Percentiles rank a stretch among this genome's conserved stretches.
phyloP scores from a whole-genome alignment of 2,329 filamentous ascomycete species.

The Phaeosphaeria sp. region DNA sequence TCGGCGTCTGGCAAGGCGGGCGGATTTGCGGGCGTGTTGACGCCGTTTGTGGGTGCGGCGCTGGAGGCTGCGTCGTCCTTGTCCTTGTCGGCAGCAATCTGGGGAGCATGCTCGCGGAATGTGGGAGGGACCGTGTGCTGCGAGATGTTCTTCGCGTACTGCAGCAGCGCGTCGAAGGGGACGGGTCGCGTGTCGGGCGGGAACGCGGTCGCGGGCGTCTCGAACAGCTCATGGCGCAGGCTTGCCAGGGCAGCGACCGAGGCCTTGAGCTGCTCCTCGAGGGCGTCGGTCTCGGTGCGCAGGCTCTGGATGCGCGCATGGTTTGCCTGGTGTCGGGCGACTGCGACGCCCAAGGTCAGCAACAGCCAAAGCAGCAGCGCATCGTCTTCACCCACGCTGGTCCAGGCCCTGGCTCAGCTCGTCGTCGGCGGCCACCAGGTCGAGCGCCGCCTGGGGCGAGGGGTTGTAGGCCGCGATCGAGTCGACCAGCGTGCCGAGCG shows the following conservation, averaged over 20 bases:
- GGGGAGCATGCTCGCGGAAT: constrained; percentile 41
- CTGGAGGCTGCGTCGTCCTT: constrained; percentile 29
- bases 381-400: constrained; percentile 58
- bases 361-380: not conserved
- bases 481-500: constrained; percentile 73
- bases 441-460: constrained; percentile 69
- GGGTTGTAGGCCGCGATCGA: constrained; percentile 85
- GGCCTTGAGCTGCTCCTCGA: constrained; percentile 76
- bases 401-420: constrained; percentile 71
- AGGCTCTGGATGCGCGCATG: constrained; percentile 71
- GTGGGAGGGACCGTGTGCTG: constrained; percentile 78
- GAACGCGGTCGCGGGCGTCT: constrained; percentile 46
- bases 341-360: constrained; percentile 49
- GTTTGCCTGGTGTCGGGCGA: constrained; percentile 78
- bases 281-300: constrained; percentile 67
- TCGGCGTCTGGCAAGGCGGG: constrained; percentile 27
- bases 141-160: constrained; percentile 80
- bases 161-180: constrained; percentile 75
- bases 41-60: constrained; percentile 35
- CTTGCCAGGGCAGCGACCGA: constrained; percentile 73
- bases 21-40: constrained; percentile 38
- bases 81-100: constrained; percentile 22
- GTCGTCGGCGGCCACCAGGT: constrained; percentile 74
- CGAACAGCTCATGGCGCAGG: constrained; percentile 75
- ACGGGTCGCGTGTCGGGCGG: constrained; percentile 58